Base-by-base conservation (phyloP, 352 stramenopile genomes). In the Poterioochromonas sp. region DNA sequence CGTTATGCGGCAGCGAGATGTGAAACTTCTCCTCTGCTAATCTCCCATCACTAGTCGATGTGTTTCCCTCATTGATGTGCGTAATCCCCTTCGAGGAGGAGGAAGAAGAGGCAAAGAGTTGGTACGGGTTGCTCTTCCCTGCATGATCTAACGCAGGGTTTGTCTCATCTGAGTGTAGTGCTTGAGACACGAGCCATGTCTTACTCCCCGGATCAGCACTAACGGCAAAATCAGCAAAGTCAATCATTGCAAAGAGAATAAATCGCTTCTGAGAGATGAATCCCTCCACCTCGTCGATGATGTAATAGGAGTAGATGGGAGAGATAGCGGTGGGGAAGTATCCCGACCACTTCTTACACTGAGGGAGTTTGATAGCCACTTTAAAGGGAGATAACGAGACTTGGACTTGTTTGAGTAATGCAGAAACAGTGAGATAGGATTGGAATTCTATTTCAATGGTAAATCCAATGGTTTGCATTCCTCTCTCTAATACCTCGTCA, bases 1-100 rank as follows among this genome's bases (percentile, higher is more conserved):
- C 47, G 76, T 76, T 71, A 76, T 81, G 49, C 26, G 82, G 82
- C 18, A 85, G 51, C 15, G 34, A 81, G 1, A 85, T 41, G 64
- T 85, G 81, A 62, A 85, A 85, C 15, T 47, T 79, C 20, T 83
- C 81, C 76, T 85, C 81, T 18, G 80, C 49, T n/a, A 81, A 71
- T 3, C 11, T n/a, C n/a, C n/a, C n/a, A n/a, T n/a, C n/a, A n/a
- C n/a, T n/a, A n/a, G n/a, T n/a, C n/a, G n/a, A n/a, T n/a, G n/a
- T n/a, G n/a, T n/a, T n/a, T n/a, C n/a, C n/a, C n/a, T n/a, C n/a
- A n/a, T n/a, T n/a, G n/a, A n/a, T n/a, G n/a, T n/a, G n/a, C n/a
- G n/a, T n/a, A n/a, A n/a, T n/a, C n/a, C n/a, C n/a, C n/a, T n/a
- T n/a, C n/a, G 47, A 58, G 15, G 47, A 58, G 15, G 47, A 26